These are phyloP conservation scores for Candida quercuum DNA, from an alignment of 805 yeast genomes.

Conservation along the genomic window DNA sequence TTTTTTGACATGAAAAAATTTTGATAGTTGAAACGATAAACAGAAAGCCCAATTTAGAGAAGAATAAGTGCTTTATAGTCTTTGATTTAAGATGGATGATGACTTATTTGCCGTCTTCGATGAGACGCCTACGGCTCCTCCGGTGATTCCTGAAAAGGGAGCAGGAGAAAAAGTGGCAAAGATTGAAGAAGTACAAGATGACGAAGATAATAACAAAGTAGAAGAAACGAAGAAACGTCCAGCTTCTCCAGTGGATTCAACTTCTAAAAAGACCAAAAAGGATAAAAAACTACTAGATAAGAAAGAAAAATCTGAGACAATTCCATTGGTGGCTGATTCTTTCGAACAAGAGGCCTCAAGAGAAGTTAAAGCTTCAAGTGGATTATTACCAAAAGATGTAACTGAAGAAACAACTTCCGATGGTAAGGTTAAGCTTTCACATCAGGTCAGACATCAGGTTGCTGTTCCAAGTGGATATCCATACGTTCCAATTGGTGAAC, in stretches of 20 bases:
- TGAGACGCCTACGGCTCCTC: constrained; percentile 41
- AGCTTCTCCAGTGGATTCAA: constrained; percentile 14
- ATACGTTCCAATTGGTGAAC: constrained; percentile 84
- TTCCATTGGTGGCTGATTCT: constrained; percentile 79
- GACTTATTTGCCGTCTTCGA: constrained; percentile 61
- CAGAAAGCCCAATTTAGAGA: background rate
- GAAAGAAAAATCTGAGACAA: constrained; percentile 40
- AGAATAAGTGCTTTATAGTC: background rate
- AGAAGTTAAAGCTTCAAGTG: constrained; percentile 80
- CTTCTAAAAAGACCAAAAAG: constrained; percentile 20
- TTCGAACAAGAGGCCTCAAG: constrained; percentile 86
- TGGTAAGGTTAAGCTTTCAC: constrained; percentile 65
- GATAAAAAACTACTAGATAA: constrained; percentile 28
- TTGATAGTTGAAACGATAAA: background rate
- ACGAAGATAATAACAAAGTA: constrained; percentile 4
- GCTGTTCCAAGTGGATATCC: constrained; percentile 92
- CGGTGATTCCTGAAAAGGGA: constrained; percentile 9
- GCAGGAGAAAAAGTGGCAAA: constrained; percentile 4
- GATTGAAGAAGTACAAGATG: constrained; percentile 5
- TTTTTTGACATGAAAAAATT: background rate
- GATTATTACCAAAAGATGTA: constrained; percentile 46
- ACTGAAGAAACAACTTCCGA: constrained; percentile 24
- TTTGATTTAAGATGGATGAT: constrained; percentile 27
- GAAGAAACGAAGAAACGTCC: constrained; percentile 23
- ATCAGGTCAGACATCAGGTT: constrained; percentile 96